These are phyloP conservation scores for Ilyonectria sp. DNA, from an alignment of 2,329 filamentous ascomycete genomes.

Conservation along the genomic window DNA sequence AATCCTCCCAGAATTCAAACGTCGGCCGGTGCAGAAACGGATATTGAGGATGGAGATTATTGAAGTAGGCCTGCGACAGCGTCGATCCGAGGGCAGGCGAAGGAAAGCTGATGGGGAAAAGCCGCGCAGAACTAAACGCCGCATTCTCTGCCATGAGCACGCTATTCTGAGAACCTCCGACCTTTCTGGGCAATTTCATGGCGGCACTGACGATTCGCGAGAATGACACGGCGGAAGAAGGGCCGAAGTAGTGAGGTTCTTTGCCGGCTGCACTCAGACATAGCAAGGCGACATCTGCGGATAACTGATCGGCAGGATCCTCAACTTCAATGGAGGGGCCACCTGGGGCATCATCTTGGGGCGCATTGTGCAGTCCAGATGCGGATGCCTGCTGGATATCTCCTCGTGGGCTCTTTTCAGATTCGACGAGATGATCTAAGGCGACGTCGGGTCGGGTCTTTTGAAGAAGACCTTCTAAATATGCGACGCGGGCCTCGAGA, in stretches of 20 bases:
- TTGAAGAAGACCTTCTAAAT: conserved; percentile 34
- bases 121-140: conserved; percentile 4
- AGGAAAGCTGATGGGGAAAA: conserved; percentile 33
- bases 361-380: not conserved
- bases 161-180: conserved; percentile 30
- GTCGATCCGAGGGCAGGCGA: conserved; percentile 26
- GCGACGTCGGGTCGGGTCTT: conserved; percentile 34
- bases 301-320: conserved; percentile 34
- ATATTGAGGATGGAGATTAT: conserved; percentile 37
- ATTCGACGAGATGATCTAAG: conserved; percentile 30
- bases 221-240: conserved; percentile 36
- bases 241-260: conserved; percentile 39
- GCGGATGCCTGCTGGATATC: not conserved
- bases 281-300: conserved; percentile 34
- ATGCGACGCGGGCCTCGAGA: conserved; percentile 32
- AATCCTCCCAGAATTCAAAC: conserved; percentile 37
- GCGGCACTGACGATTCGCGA: conserved; percentile 36
- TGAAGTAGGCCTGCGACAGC: conserved; percentile 34
- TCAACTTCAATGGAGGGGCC: conserved; percentile 21
- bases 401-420: conserved; percentile 3
- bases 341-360: conserved; percentile 4
- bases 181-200: conserved; percentile 36
- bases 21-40: conserved; percentile 34
- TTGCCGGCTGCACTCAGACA: conserved; percentile 35
- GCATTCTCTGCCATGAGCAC: conserved; percentile 25